Base-by-base conservation (phyloP, 2,329 filamentous ascomycete species). In the Fusarium siculi region DNA sequence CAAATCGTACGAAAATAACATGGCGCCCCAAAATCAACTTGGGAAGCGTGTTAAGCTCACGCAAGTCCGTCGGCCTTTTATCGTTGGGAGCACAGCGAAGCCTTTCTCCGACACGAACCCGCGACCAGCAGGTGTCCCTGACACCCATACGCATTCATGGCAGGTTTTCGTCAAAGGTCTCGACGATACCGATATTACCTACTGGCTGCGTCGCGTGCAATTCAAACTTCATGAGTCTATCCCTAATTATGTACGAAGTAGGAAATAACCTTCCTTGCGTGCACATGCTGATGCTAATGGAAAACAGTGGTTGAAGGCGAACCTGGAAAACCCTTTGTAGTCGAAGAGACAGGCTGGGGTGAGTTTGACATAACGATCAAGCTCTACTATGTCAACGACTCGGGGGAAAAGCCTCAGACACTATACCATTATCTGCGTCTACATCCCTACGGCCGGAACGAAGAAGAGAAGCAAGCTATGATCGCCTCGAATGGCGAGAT, bases 211-310 rank as follows among this genome's bases (percentile, higher is more conserved):
- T 66, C 96, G 97, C 78, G 96, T 99, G 2, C 95, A 98, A 81
- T 99, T 99, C 85, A 98, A 98, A 83, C 90, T 99, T 21, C 96
- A 98, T 86, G 95, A 98, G 82, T 98, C 96, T 15, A 98, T 98
- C 81, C 92, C 94, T 34, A 97, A 98, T 82, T 93, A 93, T 64
- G 89, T 96, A 28, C 93, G 96, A 76, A 97, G 89, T 89, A 81
- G 69, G 87, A 82, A 42, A 61, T 32, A 32, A 15, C 39, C 34
- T 23, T n/a, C 37, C 14, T 47, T 25, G 23, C 28, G 37, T 50
- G 32, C 40, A 42, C 39, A 37, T 36, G 18, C 39, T 36, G 28
- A 66, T 67, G 57, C 76, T 81, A 50, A 78, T 36, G 42, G 19
- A 25, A 42, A 58, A 61, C 52, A 89, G 87, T 93, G 80, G 87